Evolutionary conservation across 2,329 filamentous ascomycete genomes (phyloP).

Genomic region (Colletotrichum truncatum): DNA sequence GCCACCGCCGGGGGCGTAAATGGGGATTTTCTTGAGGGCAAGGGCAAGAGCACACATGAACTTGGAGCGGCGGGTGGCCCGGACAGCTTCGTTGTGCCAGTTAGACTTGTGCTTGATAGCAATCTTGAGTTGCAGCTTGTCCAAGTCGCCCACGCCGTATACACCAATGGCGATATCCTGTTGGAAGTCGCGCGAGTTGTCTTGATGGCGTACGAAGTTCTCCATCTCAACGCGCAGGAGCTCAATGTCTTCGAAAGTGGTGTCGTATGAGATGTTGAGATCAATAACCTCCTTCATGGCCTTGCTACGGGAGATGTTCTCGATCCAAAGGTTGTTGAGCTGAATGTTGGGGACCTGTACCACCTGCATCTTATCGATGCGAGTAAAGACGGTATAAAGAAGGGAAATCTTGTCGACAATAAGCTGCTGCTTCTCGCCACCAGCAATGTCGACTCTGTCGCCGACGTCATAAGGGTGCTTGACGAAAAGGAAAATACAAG

Average conservation of each 20-base stretch:
- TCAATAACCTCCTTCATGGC: constrained; percentile 89
- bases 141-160: constrained; percentile 81
- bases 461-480: constrained; percentile 98
- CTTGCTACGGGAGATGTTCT: constrained; percentile 91
- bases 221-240: constrained; percentile 86
- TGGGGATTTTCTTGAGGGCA: constrained; percentile 87
- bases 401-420: constrained; percentile 94
- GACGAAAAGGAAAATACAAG: constrained; percentile 98
- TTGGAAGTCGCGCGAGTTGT: constrained; percentile 92
- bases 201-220: constrained; percentile 81
- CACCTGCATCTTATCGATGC: constrained; percentile 82
- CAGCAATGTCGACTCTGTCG: constrained; percentile 85
- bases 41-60: constrained; percentile 95
- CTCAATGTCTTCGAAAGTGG: constrained; percentile 89
- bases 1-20: constrained; percentile 82
- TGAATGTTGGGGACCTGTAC: constrained; percentile 88
- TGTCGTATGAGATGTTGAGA: constrained; percentile 85
- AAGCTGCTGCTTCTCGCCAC: constrained; percentile 67
- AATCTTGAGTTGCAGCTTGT: constrained; percentile 85
- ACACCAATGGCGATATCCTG: constrained; percentile 83
- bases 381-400: constrained; percentile 86
- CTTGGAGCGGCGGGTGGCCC: constrained; percentile 85
- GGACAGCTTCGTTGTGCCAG: constrained; percentile 87
- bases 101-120: constrained; percentile 93
- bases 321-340: constrained; percentile 92